Evolutionary conservation across 1,284 basidiomycete species (phyloP).

Genomic region (Moesziomyces aphidis): DNA sequence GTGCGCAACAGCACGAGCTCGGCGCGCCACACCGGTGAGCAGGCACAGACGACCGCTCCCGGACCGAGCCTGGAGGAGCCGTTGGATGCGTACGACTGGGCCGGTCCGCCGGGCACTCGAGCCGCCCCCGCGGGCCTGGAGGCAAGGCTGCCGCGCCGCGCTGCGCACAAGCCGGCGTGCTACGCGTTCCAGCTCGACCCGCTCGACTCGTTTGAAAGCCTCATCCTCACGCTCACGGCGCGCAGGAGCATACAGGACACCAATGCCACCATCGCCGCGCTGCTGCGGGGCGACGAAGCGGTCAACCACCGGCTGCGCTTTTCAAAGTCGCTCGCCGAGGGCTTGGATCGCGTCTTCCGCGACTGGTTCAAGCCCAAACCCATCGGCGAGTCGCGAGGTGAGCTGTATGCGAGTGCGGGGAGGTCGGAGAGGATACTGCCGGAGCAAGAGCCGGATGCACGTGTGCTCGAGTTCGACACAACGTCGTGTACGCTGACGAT

Average conservation of each 20-base stretch:
- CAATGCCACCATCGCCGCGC: constrained; percentile 18
- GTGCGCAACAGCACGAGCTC: constrained; percentile 2
- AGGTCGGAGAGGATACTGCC: background rate
- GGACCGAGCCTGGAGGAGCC: constrained; percentile 26
- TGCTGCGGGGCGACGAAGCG: constrained; percentile 23
- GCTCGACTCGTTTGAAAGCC: constrained; percentile 56
- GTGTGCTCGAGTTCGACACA: constrained; percentile 49
- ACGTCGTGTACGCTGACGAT: constrained; percentile 46
- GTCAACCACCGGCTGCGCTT: constrained; percentile 30
- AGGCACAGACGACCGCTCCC: background rate
- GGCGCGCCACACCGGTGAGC: background rate
- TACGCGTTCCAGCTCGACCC: constrained; percentile 59
- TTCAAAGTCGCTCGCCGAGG: constrained; percentile 53
- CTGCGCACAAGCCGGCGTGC: constrained; percentile 27
- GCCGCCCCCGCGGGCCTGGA: constrained; percentile 8
- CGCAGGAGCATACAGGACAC: constrained; percentile 18
- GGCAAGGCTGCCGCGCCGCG: constrained; percentile 3
- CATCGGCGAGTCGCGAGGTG: background rate
- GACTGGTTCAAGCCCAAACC: constrained; percentile 49
- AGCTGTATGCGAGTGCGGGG: background rate
- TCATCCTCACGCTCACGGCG: constrained; percentile 50
- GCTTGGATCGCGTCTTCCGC: constrained; percentile 54
- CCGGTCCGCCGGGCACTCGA: constrained; percentile 30
- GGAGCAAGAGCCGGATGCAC: constrained; percentile 7
- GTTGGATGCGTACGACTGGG: constrained; percentile 53